Conservation (phyloP, 257 asterid species). For the Scutellaria baicalensis region DNA sequence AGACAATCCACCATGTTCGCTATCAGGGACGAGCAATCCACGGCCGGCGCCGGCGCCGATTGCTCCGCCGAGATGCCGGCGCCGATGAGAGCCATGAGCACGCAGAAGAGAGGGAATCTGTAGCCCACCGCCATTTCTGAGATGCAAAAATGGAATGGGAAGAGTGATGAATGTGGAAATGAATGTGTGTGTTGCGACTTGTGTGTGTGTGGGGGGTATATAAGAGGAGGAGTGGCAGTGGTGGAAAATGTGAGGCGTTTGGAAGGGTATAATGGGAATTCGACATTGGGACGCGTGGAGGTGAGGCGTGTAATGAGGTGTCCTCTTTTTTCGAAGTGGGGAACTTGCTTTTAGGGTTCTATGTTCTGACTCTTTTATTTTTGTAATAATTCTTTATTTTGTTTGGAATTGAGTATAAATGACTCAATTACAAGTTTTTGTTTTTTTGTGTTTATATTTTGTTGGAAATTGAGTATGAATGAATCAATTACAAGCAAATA, state of each 20-base stretch:
- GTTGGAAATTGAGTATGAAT: no score
- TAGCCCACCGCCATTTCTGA: constrained; percentile 13
- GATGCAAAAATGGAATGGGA: background rate
- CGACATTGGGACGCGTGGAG: constrained; percentile 26
- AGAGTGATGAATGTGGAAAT: background rate
- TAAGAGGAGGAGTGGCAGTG: background rate
- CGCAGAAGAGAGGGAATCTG: constrained; percentile 1
- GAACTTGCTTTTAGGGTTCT: background rate
- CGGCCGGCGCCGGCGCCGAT: constrained; percentile 74
- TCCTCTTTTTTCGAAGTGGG: constrained; percentile 2
- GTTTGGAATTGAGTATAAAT: no score
- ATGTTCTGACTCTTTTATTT: background rate
- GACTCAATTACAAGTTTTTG: no score
- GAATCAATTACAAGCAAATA: no score
- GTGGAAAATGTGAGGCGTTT: constrained; percentile 2
- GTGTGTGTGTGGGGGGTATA: background rate
- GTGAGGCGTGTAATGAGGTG: constrained; percentile 9
- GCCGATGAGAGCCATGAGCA: background rate
- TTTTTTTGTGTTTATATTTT: no score
- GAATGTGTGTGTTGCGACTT: background rate
- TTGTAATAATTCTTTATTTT: no score
- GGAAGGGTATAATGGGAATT: constrained; percentile 16
- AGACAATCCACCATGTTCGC: constrained; percentile 73
- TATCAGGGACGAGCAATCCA: constrained; percentile 57
- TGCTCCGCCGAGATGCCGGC: constrained; percentile 27